Conservation (phyloP, 148 eudicot genomes). For the Vaccinium myrtillus region DNA sequence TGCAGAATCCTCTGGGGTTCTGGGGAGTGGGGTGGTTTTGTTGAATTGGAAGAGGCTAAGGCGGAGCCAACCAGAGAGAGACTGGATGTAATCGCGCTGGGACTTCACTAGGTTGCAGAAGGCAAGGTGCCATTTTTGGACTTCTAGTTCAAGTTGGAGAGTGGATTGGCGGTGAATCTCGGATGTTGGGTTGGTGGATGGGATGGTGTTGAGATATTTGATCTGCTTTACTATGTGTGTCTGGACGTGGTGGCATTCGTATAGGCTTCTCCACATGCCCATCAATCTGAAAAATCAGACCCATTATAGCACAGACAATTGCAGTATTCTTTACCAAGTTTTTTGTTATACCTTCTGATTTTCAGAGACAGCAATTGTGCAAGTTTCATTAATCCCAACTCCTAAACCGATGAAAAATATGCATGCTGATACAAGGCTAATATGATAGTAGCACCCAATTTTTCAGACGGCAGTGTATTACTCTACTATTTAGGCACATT, state of each 20-base stretch:
- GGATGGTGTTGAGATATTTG: conserved; percentile 59
- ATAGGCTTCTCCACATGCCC: conserved; percentile 97
- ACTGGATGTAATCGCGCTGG: conserved; percentile 69
- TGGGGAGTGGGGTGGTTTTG: conserved; percentile 39
- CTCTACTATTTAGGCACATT: too few species aligned
- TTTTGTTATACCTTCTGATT: background rate
- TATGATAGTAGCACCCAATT: too few species aligned
- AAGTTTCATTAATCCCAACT: background rate
- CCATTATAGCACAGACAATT: background rate
- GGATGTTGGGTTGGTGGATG: conserved; percentile 74
- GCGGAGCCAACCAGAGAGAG: conserved; percentile 93
- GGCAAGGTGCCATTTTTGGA: conserved; percentile 87
- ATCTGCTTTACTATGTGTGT: conserved; percentile 91
- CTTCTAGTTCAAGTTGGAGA: conserved; percentile 83
- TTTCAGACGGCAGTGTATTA: background rate
- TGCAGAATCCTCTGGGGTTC: conserved; percentile 60
- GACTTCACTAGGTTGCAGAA: conserved; percentile 73
- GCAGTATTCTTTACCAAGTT: background rate
- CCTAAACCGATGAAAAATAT: background rate
- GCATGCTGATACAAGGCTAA: background rate
- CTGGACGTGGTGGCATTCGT: conserved; percentile 91
- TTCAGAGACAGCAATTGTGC: background rate
- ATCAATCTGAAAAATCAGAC: conserved; percentile 47
- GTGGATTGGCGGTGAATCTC: conserved; percentile 88
- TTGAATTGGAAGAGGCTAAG: conserved; percentile 81